A percentile compares a stretch with the other conserved stretches of the same genome.
phyloP scores from a whole-genome alignment of 2,329 filamentous ascomycete species.

The Alternaria sp. region DNA sequence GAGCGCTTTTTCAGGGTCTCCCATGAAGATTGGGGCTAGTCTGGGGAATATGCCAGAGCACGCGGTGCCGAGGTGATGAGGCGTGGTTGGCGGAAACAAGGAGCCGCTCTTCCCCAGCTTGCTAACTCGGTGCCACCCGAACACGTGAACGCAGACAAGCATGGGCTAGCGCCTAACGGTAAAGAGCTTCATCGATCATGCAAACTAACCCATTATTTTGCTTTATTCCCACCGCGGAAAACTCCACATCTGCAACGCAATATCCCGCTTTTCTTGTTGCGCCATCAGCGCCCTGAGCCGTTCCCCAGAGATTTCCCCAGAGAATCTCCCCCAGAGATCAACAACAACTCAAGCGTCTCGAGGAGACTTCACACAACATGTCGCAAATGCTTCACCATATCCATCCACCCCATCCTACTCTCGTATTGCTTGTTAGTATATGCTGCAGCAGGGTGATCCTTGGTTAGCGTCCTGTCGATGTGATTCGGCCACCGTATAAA shows the following conservation, averaged over 20 bases:
- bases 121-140: neutral
- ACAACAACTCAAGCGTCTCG: slow-evolving; percentile 7
- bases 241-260: slow-evolving; percentile 7
- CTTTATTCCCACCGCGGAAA: neutral
- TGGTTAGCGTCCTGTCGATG: slow-evolving; percentile 10
- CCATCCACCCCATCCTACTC: slow-evolving; percentile 1
- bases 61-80: slow-evolving; percentile 12
- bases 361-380: slow-evolving; percentile 2
- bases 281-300: slow-evolving; percentile 13
- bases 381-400: neutral
- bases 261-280: slow-evolving; percentile 10
- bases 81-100: slow-evolving; percentile 17
- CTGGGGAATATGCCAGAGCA: neutral
- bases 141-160: slow-evolving; percentile 9
- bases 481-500: slow-evolving; percentile 3
- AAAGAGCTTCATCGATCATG: neutral
- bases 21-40: slow-evolving; percentile 4
- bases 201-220: neutral
- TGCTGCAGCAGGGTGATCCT: slow-evolving; percentile 5
- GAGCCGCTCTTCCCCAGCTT: slow-evolving; percentile 9
- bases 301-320: slow-evolving; percentile 12
- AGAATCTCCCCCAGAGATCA: neutral
- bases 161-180: slow-evolving; percentile 10
- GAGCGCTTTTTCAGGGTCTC: slow-evolving; percentile 9
- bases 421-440: slow-evolving; percentile 5